Evolutionary conservation across 257 asterid species (phyloP).

Genomic region (Paraleonurus japonicus): DNA sequence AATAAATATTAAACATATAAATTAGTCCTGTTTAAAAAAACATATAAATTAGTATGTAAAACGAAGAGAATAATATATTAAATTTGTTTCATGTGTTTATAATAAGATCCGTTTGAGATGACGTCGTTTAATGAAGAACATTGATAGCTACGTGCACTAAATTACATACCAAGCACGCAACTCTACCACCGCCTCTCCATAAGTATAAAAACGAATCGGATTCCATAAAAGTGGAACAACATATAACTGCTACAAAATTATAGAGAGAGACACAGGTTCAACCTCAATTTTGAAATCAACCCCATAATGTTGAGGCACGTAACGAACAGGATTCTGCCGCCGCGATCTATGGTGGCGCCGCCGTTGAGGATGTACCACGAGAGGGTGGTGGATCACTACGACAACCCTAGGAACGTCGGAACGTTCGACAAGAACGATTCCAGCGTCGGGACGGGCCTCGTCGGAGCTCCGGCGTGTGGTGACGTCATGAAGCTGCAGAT

Average conservation of each 20-base stretch:
- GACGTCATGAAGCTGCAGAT: conserved; percentile 96
- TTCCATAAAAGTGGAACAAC: conserved; percentile 12
- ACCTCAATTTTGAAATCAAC: conserved; percentile 1
- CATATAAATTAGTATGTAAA: too few relatives aligned
- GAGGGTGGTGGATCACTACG: conserved; percentile 95
- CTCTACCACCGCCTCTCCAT: conserved; percentile 17
- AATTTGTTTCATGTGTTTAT: too few relatives aligned
- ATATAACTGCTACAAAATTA: conserved; percentile 4
- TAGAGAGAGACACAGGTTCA: not conserved
- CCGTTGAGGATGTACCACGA: conserved; percentile 61
- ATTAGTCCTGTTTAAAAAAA: too few relatives aligned
- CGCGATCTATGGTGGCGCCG: conserved; percentile 29
- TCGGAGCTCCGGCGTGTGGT: conserved; percentile 97
- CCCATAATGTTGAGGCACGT: conserved; percentile 56
- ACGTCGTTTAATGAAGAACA: too few relatives aligned
- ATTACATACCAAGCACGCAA: conserved; percentile 4
- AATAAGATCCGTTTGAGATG: too few relatives aligned
- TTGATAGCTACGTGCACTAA: not conserved
- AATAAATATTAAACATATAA: too few relatives aligned
- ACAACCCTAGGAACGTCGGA: conserved; percentile 90
- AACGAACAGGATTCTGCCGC: conserved; percentile 34
- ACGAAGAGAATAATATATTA: too few relatives aligned
- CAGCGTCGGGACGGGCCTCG: conserved; percentile 79
- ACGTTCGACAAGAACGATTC: conserved; percentile 81
- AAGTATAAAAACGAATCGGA: conserved; percentile 25